phyloP scores from a whole-genome alignment of 1,139 yeast species.

The Zygoascus sp. region DNA sequence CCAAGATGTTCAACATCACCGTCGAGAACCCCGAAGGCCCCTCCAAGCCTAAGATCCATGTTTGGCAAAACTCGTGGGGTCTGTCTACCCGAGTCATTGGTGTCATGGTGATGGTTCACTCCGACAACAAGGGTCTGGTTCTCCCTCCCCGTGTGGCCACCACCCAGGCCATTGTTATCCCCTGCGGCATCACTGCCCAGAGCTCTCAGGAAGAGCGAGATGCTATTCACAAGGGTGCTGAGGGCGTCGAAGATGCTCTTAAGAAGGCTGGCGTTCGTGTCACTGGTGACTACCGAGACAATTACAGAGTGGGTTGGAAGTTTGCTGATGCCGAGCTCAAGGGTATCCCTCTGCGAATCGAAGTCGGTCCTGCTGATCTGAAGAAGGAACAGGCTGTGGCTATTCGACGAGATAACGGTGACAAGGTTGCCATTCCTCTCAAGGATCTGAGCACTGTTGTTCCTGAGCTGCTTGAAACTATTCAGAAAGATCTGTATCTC shows the following conservation, averaged over 20 bases:
- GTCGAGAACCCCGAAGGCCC: slow-evolving; percentile 83
- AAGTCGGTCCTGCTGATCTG: slow-evolving; percentile 93
- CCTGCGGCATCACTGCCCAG: slow-evolving; percentile 91
- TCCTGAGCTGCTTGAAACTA: slow-evolving; percentile 71
- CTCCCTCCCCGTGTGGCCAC: slow-evolving; percentile 97
- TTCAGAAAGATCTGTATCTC: slow-evolving; percentile 69
- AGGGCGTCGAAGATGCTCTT: slow-evolving; percentile 40
- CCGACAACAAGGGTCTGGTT: slow-evolving; percentile 97
- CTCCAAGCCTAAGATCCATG: slow-evolving; percentile 79
- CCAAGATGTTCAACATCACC: slow-evolving; percentile 93
- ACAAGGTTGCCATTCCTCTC: slow-evolving; percentile 62
- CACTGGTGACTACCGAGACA: slow-evolving; percentile 82
- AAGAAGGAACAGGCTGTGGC: slow-evolving; percentile 75
- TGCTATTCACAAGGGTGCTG: slow-evolving; percentile 65
- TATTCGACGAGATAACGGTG: slow-evolving; percentile 89
- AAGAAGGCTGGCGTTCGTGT: slow-evolving; percentile 55
- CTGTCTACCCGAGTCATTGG: slow-evolving; percentile 97
- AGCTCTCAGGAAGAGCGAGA: slow-evolving; percentile 71
- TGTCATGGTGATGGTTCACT: slow-evolving; percentile 98
- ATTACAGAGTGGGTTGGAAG: slow-evolving; percentile 98
- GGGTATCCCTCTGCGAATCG: slow-evolving; percentile 91
- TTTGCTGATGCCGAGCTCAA: slow-evolving; percentile 96
- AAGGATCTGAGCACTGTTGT: slow-evolving; percentile 61
- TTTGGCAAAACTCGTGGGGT: slow-evolving; percentile 99
- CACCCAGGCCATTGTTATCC: slow-evolving; percentile 84